A percentile compares a stretch with the other conserved stretches of the same genome.
These are phyloP conservation scores for Scutellospora calospora DNA, from an alignment of 371 early-diverging fungal genomes.

Conservation along the genomic window DNA sequence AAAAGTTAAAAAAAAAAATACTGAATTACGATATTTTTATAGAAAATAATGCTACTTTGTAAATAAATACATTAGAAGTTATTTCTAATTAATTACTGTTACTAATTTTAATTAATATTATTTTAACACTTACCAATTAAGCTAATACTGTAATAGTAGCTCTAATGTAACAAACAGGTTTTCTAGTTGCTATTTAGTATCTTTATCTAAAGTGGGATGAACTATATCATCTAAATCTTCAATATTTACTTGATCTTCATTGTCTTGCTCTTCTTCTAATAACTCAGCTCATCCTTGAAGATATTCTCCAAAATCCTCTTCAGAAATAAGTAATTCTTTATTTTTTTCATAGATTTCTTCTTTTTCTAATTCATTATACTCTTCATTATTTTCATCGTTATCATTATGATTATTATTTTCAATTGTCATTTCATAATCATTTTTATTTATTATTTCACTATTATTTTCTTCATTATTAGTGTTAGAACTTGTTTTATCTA, in stretches of 20 bases:
- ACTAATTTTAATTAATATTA: too few species aligned
- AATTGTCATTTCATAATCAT: not conserved
- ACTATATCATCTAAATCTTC: not conserved
- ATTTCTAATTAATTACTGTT: too few species aligned
- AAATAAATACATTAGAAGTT: too few species aligned
- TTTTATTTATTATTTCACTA: not conserved
- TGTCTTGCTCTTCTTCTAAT: not conserved
- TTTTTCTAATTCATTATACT: too few species aligned
- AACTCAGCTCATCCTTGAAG: not conserved
- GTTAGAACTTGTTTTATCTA: not conserved
- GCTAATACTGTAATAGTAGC: not conserved
- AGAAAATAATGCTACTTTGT: too few species aligned
- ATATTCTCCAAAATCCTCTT: slow-evolving; percentile 9
- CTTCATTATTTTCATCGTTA: not conserved
- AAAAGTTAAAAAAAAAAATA: too few species aligned
- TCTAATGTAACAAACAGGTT: too few species aligned
- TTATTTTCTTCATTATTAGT: not conserved
- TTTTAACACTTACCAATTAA: too few species aligned
- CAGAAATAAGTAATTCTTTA: not conserved
- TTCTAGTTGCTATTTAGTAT: slow-evolving; percentile 18
- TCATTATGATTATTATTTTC: not conserved
- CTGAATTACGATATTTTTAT: too few species aligned
- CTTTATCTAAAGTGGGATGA: slow-evolving; percentile 1
- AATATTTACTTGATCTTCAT: not conserved
- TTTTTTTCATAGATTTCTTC: too few species aligned